These are phyloP conservation scores for Hypsizygus marmoreus DNA, from an alignment of 768 basidiomycete genomes.

Conservation along the genomic window DNA sequence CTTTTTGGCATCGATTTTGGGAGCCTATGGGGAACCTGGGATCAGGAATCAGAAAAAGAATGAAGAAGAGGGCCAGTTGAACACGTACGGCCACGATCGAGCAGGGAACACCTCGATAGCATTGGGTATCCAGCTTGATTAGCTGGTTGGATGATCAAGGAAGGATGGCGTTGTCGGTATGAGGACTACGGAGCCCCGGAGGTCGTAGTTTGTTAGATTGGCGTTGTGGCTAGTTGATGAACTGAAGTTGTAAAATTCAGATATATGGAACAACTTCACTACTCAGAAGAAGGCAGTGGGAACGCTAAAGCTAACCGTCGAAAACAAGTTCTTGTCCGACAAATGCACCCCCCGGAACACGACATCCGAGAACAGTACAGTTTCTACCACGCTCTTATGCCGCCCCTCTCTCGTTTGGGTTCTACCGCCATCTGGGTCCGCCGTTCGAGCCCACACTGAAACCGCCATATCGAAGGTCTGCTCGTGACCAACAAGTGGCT, in stretches of 20 bases:
- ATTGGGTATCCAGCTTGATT: conserved; percentile 32
- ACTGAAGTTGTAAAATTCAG: not conserved
- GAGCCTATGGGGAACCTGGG: conserved; percentile 26
- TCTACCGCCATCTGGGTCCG: not conserved
- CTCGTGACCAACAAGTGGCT: conserved; percentile 13
- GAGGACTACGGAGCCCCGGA: conserved; percentile 39
- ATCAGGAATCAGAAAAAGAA: not conserved
- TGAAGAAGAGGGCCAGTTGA: not conserved
- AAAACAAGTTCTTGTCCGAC: conserved; percentile 23
- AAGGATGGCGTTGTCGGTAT: conserved; percentile 32
- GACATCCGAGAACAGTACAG: conserved; percentile 25
- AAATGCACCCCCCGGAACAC: conserved; percentile 29
- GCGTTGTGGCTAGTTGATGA: conserved; percentile 20
- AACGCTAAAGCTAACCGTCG: conserved; percentile 26
- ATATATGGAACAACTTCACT: not conserved
- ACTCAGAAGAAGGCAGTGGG: conserved; percentile 35
- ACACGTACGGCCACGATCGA: conserved; percentile 30
- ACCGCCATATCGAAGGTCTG: conserved; percentile 23
- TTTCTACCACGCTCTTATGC: conserved; percentile 10
- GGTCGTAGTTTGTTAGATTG: conserved; percentile 30
- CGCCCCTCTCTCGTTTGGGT: conserved; percentile 12
- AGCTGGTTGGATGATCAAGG: conserved; percentile 28
- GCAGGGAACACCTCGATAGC: conserved; percentile 24
- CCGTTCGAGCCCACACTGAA: conserved; percentile 18
- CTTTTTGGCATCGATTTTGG: conserved; percentile 14